phyloP scores from a whole-genome alignment of 2,329 filamentous ascomycete genomes.

The Akanthomyces dipterigenus region DNA sequence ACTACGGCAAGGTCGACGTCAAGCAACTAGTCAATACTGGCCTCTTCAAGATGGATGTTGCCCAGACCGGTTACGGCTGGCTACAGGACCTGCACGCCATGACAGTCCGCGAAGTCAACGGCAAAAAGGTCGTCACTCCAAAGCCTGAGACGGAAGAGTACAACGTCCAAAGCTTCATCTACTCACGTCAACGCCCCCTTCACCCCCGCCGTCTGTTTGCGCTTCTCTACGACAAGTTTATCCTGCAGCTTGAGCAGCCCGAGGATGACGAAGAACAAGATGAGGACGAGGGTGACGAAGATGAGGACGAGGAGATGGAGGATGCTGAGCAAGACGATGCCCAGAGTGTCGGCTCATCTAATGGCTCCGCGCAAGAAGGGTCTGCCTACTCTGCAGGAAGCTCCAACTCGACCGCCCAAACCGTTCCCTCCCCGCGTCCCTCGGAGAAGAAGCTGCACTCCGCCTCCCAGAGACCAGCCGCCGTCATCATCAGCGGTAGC shows the following conservation, averaged over 20 bases:
- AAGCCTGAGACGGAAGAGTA: slow-evolving; percentile 70
- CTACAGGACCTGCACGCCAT: slow-evolving; percentile 62
- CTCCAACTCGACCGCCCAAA: slow-evolving; percentile 12
- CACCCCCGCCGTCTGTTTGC: slow-evolving; percentile 40
- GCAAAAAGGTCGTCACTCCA: slow-evolving; percentile 49
- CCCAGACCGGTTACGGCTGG: slow-evolving; percentile 62
- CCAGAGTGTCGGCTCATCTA: slow-evolving; percentile 19
- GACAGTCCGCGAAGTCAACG: slow-evolving; percentile 50
- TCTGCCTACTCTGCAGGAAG: slow-evolving; percentile 5
- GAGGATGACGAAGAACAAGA: slow-evolving; percentile 30
- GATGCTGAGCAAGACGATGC: slow-evolving; percentile 18
- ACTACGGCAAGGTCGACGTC: slow-evolving; percentile 53
- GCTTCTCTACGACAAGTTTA: slow-evolving; percentile 42
- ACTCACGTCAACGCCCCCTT: slow-evolving; percentile 51
- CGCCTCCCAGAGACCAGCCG: neutral
- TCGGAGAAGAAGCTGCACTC: neutral
- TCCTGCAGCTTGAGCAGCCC: slow-evolving; percentile 39
- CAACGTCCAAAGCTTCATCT: slow-evolving; percentile 65
- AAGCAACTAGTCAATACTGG: slow-evolving; percentile 58
- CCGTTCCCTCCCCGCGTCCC: slow-evolving; percentile 12
- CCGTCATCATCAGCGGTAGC: slow-evolving; percentile 12
- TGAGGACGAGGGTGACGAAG: slow-evolving; percentile 21
- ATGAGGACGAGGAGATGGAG: slow-evolving; percentile 23
- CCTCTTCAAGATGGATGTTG: slow-evolving; percentile 57
- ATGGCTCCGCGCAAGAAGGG: slow-evolving; percentile 3